phyloP scores from a whole-genome alignment of 148 eudicot species.

The Heliamphora exappendiculata region DNA sequence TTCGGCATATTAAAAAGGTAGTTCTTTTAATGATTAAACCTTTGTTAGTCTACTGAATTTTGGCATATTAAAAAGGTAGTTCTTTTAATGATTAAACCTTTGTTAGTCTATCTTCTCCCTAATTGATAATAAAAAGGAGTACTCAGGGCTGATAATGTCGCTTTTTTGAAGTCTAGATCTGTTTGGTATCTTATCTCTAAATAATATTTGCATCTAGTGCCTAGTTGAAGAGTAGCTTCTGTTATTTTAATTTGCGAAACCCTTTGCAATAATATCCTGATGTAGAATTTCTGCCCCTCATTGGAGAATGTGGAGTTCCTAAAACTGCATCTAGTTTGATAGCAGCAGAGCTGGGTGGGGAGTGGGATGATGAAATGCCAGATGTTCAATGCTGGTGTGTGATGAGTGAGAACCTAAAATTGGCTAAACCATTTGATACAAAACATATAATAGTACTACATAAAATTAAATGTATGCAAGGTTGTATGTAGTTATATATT shows the following conservation, averaged over 20 bases:
- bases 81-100: background rate
- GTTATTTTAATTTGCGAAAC: background rate
- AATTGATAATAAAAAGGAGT: background rate
- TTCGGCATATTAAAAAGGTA: constrained; percentile 90
- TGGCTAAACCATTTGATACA: background rate
- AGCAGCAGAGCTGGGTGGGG: background rate
- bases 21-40: background rate
- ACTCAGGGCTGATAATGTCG: background rate
- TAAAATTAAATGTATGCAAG: no score
- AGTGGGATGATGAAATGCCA: background rate
- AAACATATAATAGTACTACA: background rate
- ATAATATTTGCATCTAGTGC: background rate
- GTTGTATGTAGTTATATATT: background rate
- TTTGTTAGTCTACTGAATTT: constrained; percentile 62
- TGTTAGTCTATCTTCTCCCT: background rate
- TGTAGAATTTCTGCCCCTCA: background rate
- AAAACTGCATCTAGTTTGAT: background rate
- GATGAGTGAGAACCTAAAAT: background rate
- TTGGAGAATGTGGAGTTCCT: background rate
- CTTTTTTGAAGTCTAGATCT: background rate
- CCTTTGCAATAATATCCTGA: background rate
- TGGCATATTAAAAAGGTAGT: constrained; percentile 81
- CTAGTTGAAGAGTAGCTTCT: background rate
- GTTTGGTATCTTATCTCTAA: background rate
- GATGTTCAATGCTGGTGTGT: background rate